Conservation (phyloP, 768 basidiomycete species). For the Podaxis carcinomalis region DNA sequence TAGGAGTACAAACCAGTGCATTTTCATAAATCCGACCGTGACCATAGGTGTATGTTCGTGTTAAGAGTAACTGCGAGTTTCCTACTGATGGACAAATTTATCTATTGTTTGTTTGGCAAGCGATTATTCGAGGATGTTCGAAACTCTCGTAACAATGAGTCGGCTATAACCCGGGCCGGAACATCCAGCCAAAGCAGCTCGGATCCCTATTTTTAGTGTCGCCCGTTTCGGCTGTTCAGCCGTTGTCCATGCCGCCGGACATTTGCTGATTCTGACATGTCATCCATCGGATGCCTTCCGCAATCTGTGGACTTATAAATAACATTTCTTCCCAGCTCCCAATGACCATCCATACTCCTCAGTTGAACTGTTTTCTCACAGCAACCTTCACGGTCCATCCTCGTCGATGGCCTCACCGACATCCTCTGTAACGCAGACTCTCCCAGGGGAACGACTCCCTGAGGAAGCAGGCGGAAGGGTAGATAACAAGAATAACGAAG, state of each 20-base stretch:
- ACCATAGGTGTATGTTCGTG: too few species aligned
- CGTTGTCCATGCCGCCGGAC: not conserved
- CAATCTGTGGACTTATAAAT: not conserved
- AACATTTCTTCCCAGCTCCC: not conserved
- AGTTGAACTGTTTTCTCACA: not conserved
- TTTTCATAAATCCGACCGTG: too few species aligned
- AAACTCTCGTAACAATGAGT: too few species aligned
- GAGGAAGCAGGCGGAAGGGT: not conserved
- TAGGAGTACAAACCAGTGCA: too few species aligned
- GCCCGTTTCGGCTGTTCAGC: not conserved
- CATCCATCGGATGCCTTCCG: conserved; percentile 3
- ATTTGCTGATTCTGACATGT: not conserved
- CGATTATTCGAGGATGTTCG: too few species aligned
- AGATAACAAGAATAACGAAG: not conserved
- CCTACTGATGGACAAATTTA: too few species aligned
- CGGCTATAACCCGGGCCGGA: too few species aligned
- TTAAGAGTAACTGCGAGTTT: too few species aligned
- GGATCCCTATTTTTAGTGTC: not conserved
- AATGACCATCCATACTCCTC: not conserved
- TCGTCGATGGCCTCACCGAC: not conserved
- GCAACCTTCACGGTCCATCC: not conserved
- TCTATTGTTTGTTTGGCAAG: too few species aligned
- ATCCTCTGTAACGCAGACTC: not conserved
- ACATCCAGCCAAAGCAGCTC: not conserved
- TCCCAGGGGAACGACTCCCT: conserved; percentile 6